Base-by-base conservation (phyloP, 2,329 filamentous ascomycete species). In the Hypomyces perniciosus region DNA sequence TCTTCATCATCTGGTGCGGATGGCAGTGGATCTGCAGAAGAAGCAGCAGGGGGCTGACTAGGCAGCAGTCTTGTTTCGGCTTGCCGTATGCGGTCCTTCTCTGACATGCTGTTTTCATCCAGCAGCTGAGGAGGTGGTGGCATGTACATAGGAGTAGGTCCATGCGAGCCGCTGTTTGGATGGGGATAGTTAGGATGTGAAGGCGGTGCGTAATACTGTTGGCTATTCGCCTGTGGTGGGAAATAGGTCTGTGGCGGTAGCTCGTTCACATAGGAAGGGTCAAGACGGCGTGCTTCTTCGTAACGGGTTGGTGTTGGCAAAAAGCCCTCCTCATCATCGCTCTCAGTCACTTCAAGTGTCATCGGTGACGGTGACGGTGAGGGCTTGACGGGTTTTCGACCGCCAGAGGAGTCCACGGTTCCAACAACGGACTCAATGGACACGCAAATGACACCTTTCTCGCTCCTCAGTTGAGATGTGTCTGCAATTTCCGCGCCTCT, bases 361-460 rank as follows among this genome's bases (percentile, higher is more conserved):
- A 59, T 59, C 29, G 61, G 61, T 27, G 59, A 57, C 29, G 61
- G 61, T 27, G 59, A 57, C 26, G 61, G 61, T 3, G 62, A 61
- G 6, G 51, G 50, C 40, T 58, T 60, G 13, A 56, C 46, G 33
- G 58, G 53, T 44, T 63, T 65, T 26, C 62, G 65, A 1, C 54
- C 53, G 6, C 62, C 59, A 6, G 79, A 79, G 59, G 84, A 92
- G 66, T 99, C 91, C 34, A 80, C 79, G 0, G 90, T 96, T 1
- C 93, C 93, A 20, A 97, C 84, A 1, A 95, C 76, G 10, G 96
- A 80, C 65, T 96, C 90, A 60, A 96, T 92, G 0, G 86, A 78
- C 49, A 90, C 88, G 1, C 85, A 86, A 26, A 96, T 85, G n/a
- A 97, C 90, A 7, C 89, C 90, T 64, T 96, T 96, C 64, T 95